Conservation (phyloP, 1,284 basidiomycete species). For the Ceratobasidium sp. region DNA sequence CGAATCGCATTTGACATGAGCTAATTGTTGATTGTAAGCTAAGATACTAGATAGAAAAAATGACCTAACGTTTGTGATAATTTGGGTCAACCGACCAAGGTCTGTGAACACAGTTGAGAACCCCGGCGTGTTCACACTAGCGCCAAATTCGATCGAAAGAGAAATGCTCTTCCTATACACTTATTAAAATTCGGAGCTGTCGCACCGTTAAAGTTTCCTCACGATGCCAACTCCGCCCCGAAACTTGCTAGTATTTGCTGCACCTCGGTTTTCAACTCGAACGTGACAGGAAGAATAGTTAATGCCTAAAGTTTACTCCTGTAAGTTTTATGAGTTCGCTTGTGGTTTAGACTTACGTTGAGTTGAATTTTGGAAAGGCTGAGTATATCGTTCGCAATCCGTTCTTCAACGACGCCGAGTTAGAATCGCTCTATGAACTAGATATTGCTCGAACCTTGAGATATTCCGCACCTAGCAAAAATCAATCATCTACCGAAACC, state of each 20-base stretch:
- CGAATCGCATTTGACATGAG: slow-evolving; percentile 47
- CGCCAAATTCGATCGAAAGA: slow-evolving; percentile 47
- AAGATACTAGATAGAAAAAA: slow-evolving; percentile 6
- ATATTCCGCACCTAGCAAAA: slow-evolving; percentile 20
- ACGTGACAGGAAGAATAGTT: too few relatives aligned
- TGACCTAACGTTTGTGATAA: slow-evolving; percentile 52
- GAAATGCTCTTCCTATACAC: too few relatives aligned
- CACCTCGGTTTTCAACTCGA: too few relatives aligned
- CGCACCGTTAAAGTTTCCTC: too few relatives aligned
- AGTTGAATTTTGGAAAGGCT: slow-evolving; percentile 61
- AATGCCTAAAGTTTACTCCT: too few relatives aligned
- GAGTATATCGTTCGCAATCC: slow-evolving; percentile 61
- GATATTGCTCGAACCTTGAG: slow-evolving; percentile 20
- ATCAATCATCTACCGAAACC: too few relatives aligned
- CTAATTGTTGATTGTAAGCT: slow-evolving; percentile 16
- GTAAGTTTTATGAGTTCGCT: too few relatives aligned
- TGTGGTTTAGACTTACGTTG: slow-evolving; percentile 32
- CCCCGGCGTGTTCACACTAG: slow-evolving; percentile 48
- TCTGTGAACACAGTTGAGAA: slow-evolving; percentile 50
- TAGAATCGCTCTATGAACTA: too few relatives aligned
- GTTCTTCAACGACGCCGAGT: slow-evolving; percentile 17
- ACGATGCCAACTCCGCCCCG: too few relatives aligned
- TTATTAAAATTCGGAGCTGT: too few relatives aligned
- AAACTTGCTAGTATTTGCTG: too few relatives aligned
- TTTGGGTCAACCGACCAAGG: slow-evolving; percentile 52